Conservation (phyloP, 2,329 filamentous ascomycete species). For the Lecanoromycetidae sp. region DNA sequence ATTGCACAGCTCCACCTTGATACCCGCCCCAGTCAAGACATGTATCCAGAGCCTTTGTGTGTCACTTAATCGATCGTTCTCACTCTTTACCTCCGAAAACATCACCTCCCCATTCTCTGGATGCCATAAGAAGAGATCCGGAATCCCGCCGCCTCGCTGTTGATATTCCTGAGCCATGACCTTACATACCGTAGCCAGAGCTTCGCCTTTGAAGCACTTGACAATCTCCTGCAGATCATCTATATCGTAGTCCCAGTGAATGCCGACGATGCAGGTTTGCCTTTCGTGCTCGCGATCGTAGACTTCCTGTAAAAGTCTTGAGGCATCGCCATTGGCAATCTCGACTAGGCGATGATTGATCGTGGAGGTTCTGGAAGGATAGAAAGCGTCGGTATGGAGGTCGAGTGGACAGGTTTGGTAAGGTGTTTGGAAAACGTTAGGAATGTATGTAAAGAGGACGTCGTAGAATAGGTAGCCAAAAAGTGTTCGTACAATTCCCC, state of each 20-base stretch:
- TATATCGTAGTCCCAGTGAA: conserved; percentile 79
- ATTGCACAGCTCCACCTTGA: conserved; percentile 70
- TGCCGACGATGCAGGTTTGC: conserved; percentile 74
- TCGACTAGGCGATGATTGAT: conserved; percentile 79
- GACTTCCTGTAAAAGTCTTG: conserved; percentile 52
- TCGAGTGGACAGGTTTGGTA: conserved; percentile 93
- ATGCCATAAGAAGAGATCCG: conserved; percentile 85
- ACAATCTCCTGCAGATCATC: conserved; percentile 70
- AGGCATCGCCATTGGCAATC: conserved; percentile 71
- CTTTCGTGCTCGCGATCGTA: conserved; percentile 56
- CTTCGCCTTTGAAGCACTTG: conserved; percentile 64
- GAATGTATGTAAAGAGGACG: conserved; percentile 80
- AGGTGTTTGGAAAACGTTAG: conserved; percentile 92
- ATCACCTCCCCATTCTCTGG: conserved; percentile 47
- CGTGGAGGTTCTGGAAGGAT: conserved; percentile 69
- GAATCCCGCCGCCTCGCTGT: conserved; percentile 73
- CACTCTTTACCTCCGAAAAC: conserved; percentile 70
- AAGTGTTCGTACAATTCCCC: conserved; percentile 80
- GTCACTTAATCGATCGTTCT: conserved; percentile 88
- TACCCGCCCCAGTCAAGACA: conserved; percentile 71
- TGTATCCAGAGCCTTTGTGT: conserved; percentile 96
- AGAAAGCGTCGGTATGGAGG: conserved; percentile 87
- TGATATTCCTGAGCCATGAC: conserved; percentile 93
- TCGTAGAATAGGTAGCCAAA: conserved; percentile 81
- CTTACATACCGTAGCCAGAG: conserved; percentile 74